Conservation (phyloP, 2,329 filamentous ascomycete genomes). For the Fusarium liriodendri region DNA sequence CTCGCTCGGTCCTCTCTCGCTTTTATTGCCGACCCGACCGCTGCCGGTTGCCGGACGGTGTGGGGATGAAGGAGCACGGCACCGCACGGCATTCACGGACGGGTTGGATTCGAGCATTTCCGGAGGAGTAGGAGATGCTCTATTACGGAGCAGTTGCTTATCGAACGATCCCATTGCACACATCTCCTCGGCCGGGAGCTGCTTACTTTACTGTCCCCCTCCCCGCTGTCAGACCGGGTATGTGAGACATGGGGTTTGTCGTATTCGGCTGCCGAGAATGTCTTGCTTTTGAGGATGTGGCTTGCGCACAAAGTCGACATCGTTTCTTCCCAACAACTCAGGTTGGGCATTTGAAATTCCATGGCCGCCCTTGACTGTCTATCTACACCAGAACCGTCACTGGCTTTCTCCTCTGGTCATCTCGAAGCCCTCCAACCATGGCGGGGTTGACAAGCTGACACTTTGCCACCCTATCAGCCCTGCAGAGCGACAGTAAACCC, state of each 20-base stretch:
- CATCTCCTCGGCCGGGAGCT: conserved; percentile 23
- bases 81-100: neutral
- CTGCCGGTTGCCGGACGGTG: conserved; percentile 15
- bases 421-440: conserved; percentile 12
- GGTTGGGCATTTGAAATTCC: neutral
- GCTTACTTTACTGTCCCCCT: neutral
- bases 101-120: conserved; percentile 2
- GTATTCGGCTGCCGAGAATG: neutral
- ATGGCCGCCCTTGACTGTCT: neutral
- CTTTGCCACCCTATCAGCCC: neutral
- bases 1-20: neutral
- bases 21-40: conserved; percentile 27
- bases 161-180: neutral
- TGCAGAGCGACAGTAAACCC: conserved; percentile 1
- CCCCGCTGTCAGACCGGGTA: neutral
- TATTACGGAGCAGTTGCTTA: conserved; percentile 3
- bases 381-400: conserved; percentile 3
- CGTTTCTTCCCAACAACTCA: neutral
- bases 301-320: neutral
- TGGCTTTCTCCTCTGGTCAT: conserved; percentile 9
- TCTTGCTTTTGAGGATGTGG: neutral
- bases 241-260: neutral
- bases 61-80: conserved; percentile 3
- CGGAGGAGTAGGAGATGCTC: conserved; percentile 9
- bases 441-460: conserved; percentile 21